Percentiles rank a stretch among this genome's conserved stretches.
Conservation (phyloP, 257 asterid species). For the Henckelia pumila region DNA sequence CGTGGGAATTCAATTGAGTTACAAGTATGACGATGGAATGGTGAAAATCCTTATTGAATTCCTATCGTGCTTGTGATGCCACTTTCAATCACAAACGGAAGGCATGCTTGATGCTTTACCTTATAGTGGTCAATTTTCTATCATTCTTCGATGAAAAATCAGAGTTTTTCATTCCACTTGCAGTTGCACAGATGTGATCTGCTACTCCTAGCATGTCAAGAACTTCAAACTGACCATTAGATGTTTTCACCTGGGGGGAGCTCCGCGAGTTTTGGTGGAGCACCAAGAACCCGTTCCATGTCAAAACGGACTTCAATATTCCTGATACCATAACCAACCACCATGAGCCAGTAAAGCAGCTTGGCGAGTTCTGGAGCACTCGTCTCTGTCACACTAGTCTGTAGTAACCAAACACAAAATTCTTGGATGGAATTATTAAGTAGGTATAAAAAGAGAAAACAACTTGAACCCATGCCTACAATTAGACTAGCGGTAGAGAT, state of each 20-base stretch:
- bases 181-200: not conserved
- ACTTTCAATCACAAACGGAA: not conserved
- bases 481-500: not conserved
- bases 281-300: slow-evolving; percentile 94
- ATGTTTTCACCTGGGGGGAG: slow-evolving; percentile 93
- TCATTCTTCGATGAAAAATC: not conserved
- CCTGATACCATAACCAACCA: slow-evolving; percentile 92
- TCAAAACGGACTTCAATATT: slow-evolving; percentile 96
- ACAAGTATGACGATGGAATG: not conserved
- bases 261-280: slow-evolving; percentile 77
- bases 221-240: slow-evolving; percentile 32
- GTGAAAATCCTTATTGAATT: not conserved
- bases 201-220: not conserved
- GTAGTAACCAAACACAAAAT: slow-evolving; percentile 25
- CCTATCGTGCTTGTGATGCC: not conserved
- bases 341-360: slow-evolving; percentile 98
- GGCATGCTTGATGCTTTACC: slow-evolving; percentile 1
- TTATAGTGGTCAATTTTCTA: not conserved
- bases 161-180: not conserved
- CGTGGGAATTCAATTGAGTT: no score
- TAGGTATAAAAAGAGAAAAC: not conserved
- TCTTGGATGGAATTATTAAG: slow-evolving; percentile 2
- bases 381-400: slow-evolving; percentile 92
- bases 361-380: slow-evolving; percentile 88
- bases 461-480: slow-evolving; percentile 12